Conservation (phyloP, 108 stramenopile genomes). For the Epipyxis sp. region DNA sequence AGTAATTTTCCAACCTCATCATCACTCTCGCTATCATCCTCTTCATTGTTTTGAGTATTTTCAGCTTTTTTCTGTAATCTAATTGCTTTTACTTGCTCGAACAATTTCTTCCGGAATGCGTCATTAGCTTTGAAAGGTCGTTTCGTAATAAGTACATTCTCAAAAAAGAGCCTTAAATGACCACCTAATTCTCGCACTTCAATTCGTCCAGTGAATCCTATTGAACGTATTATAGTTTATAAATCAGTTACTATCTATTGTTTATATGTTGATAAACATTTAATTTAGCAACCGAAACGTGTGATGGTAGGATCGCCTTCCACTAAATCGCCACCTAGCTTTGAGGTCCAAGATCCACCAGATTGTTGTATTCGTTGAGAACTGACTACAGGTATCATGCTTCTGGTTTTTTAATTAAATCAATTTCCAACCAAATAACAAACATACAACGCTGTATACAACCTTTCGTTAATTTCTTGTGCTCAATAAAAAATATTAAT, state of each 20-base stretch:
- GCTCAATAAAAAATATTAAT: no score
- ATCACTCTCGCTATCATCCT: background rate
- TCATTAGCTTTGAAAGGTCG: background rate
- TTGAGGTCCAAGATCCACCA: slow-evolving; percentile 49
- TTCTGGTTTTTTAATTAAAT: no score
- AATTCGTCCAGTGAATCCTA: slow-evolving; percentile 39
- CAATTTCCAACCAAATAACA: no score
- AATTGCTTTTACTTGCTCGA: background rate
- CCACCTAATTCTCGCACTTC: slow-evolving; percentile 47
- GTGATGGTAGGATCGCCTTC: slow-evolving; percentile 11
- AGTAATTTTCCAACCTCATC: no score
- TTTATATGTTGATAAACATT: no score
- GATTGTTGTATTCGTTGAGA: slow-evolving; percentile 39
- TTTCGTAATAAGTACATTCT: slow-evolving; percentile 28
- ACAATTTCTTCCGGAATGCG: background rate
- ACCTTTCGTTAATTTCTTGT: no score
- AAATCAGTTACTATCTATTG: no score
- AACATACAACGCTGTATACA: no score
- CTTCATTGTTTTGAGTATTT: background rate
- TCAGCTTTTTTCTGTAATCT: background rate
- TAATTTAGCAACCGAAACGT: no score
- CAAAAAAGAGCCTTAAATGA: slow-evolving; percentile 43
- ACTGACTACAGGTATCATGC: background rate
- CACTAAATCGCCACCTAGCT: slow-evolving; percentile 50
- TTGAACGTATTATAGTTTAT: no score